A percentile compares a stretch with the other conserved stretches of the same genome.
Conservation (phyloP, 164 flowering plant species). For the Vitis rupestris region DNA sequence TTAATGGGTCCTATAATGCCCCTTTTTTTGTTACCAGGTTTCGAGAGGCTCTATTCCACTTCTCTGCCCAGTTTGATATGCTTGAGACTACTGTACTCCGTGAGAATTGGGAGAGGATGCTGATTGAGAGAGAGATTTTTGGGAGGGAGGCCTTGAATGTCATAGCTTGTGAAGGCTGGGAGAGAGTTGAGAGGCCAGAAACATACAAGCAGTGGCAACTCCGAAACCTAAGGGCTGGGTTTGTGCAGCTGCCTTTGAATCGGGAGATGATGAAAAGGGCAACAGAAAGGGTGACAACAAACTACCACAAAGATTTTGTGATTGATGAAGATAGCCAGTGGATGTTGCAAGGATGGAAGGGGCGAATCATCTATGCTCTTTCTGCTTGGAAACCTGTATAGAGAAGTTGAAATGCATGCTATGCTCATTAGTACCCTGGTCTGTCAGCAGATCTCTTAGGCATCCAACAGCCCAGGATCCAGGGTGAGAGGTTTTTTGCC, state of each 20-base stretch:
- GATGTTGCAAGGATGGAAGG: constrained; percentile 90
- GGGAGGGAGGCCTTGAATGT: constrained; percentile 72
- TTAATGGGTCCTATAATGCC: constrained; percentile 73
- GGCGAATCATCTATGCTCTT: constrained; percentile 59
- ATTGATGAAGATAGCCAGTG: constrained; percentile 69
- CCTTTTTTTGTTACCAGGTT: constrained; percentile 85
- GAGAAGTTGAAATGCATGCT: not conserved
- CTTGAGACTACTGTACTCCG: constrained; percentile 71
- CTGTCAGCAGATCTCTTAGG: not conserved
- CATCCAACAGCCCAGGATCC: not conserved
- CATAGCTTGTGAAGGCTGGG: constrained; percentile 82
- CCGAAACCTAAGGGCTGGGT: constrained; percentile 62
- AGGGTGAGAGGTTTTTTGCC: not conserved
- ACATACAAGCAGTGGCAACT: constrained; percentile 85
- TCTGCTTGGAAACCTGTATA: constrained; percentile 62
- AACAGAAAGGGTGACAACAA: constrained; percentile 28
- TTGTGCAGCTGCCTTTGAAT: constrained; percentile 58
- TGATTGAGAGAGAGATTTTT: constrained; percentile 61
- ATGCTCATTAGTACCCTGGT: not conserved
- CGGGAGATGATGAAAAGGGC: constrained; percentile 40
- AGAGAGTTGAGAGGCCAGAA: constrained; percentile 90
- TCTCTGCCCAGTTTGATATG: constrained; percentile 77
- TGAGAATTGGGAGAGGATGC: constrained; percentile 53
- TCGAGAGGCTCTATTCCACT: constrained; percentile 78
- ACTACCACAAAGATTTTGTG: constrained; percentile 70